Base-by-base conservation (phyloP, 108 stramenopile species). In the Cyclotella atomus region DNA sequence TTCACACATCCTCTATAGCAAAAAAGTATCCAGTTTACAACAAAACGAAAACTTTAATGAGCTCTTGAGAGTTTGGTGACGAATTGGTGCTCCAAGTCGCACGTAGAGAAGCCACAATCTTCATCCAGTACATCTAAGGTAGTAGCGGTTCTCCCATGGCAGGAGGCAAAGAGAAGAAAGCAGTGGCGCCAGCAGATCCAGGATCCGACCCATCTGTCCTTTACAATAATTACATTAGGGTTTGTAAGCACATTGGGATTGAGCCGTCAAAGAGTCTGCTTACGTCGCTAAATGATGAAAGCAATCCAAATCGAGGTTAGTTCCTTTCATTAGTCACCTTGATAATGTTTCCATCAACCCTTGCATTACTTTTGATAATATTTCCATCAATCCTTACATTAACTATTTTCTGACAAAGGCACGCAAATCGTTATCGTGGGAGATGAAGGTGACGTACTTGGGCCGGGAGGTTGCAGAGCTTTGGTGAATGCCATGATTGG, bases 401-500 rank as follows among this genome's bases (percentile, higher is more conserved):
- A 12, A 41, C 9, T 30, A 15, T 14, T 32, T 32, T 28, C 59
- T 16, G 28, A 65, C 54, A 16, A 29, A 23, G 85, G 83, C 1
- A 43, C 32, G n/a, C 79, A 83, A 41, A 83, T 86, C 17, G 56
- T 81, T 0, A 56, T 84, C 17, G 32, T 53, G 0, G 81, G 70
- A 4, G 65, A 57, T 27, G 82, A 63, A n/a, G 33, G 32, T 29
- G 47, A 49, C 19, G 34, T 21, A 19, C 52, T 88, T 1, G 85
- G 85, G 8, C 82, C 88, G 0, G 81, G 71, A 15, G 82, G 84
- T 7, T 82, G 83, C 43, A 21, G 83, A 25, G 88, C 88, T 1
- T 38, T 88, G 16, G 41, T 69, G 10, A 84, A 83, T 15, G 85
- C 85, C 9, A 59, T 86, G 47, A 57, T 82, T n/a, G 84, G 78